Evolutionary conservation across 2,329 filamentous ascomycete species (phyloP), one percentile per base, ranked within the genome.

Genomic region (Ampelomyces quisqualis): DNA sequence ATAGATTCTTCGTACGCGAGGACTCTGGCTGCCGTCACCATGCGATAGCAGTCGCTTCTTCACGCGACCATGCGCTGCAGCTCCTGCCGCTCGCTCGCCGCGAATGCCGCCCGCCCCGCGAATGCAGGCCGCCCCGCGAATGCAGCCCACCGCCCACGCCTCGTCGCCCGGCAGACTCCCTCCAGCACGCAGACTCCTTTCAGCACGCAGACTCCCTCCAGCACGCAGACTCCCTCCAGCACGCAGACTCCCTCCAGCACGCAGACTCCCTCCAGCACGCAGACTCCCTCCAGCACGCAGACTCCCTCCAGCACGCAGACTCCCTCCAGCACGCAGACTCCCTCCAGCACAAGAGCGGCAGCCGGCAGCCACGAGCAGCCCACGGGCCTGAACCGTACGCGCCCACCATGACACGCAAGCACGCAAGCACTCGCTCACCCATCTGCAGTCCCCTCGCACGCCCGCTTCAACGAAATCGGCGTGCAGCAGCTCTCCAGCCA

Each of bases 401-500:
- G 10, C 28, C 42, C 11, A 2, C 26, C 10, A 13, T 3, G 22
- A 19, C n/a, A 14, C 22, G 8, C 6, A 3, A 7, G 5, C 4
- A n/a, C 1, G 15, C 17, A 15, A 2, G 2, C 14, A 15, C 9
- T 18, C 15, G 15, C n/a, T 37, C 14, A 45, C 10, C 4, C 26
- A n/a, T 10, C 1, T 14, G 3, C 55, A 68, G 60, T 70, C 20
- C 58, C 68, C n/a, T 70, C 74, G 5, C 70, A 78, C 41, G 76
- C 88, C 34, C 83, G 93, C 53, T 88, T 86, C 73, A 98, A 94
- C 70, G 87, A 94, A 55, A 90, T 98, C 57, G 89, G 88, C 38
- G 88, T 98, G 26, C 93, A 98, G 71, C 91, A 97, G 61, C 75
- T 98, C 55, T 96, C 90, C 74, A 77, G 78, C 44, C 79, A 90